Percentiles rank a stretch among this genome's conserved stretches.
These are phyloP conservation scores for Ambispora gerdemannii DNA, from an alignment of 192 early-diverging fungal genomes.

Conservation along the genomic window DNA sequence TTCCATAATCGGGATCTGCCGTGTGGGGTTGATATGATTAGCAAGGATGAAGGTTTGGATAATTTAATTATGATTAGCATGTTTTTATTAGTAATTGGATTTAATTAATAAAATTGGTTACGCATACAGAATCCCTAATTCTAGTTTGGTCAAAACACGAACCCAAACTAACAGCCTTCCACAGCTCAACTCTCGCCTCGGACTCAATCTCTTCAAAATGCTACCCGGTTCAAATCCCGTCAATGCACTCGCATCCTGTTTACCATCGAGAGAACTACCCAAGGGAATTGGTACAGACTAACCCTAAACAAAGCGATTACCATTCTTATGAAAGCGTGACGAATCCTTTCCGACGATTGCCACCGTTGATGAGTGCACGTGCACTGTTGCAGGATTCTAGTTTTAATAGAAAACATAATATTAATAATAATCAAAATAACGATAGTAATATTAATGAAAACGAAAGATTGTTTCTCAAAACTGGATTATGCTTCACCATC, in stretches of 20 bases:
- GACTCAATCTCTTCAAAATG: background rate
- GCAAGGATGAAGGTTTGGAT: conserved; percentile 3
- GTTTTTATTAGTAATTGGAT: too few species aligned
- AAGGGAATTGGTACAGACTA: too few species aligned
- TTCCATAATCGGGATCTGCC: background rate
- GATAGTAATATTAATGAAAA: background rate
- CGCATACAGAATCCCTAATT: conserved; percentile 1
- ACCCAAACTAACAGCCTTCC: conserved; percentile 9
- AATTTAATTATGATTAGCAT: background rate
- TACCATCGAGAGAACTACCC: conserved; percentile 4
- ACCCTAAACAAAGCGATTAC: background rate
- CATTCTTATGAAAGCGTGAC: background rate
- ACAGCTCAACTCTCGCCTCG: background rate
- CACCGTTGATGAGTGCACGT: background rate
- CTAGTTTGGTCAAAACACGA: conserved; percentile 14
- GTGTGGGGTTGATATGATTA: conserved; percentile 1
- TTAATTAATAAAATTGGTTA: too few species aligned
- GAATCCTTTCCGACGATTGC: background rate
- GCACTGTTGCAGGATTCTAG: background rate
- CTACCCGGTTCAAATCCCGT: background rate
- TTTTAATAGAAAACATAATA: background rate
- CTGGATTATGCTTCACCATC: background rate
- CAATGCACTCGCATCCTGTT: conserved; percentile 8
- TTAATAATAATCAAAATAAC: background rate
- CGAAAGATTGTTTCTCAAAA: background rate